Conservation (phyloP, 805 yeast species). For the Metschnikowia cerradonensis region DNA sequence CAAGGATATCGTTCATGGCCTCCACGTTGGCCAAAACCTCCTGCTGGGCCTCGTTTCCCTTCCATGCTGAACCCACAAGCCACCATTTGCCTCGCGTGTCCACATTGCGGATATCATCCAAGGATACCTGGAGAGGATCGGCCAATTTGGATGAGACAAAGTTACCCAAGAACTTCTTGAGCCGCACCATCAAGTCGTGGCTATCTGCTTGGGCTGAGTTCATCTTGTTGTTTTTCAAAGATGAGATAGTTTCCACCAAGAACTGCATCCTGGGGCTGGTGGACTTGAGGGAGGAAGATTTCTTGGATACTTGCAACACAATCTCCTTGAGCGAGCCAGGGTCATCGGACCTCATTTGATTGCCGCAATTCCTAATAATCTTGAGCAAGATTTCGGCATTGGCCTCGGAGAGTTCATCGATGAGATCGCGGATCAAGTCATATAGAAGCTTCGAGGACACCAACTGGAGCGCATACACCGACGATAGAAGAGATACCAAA, state of each 20-base stretch:
- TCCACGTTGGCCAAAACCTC: conserved; percentile 33
- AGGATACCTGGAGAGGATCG: conserved; percentile 81
- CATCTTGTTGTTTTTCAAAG: conserved; percentile 80
- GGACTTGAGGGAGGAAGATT: conserved; percentile 25
- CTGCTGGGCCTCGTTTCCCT: conserved; percentile 45
- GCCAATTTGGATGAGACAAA: conserved; percentile 42
- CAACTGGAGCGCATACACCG: conserved; percentile 72
- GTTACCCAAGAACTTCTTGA: conserved; percentile 61
- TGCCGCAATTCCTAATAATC: conserved; percentile 72
- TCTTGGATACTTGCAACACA: conserved; percentile 50
- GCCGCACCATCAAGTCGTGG: conserved; percentile 48
- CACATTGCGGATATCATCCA: conserved; percentile 74
- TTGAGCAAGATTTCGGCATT: conserved; percentile 76
- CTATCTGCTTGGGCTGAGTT: conserved; percentile 50
- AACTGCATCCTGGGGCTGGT: conserved; percentile 65
- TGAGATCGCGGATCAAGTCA: conserved; percentile 60
- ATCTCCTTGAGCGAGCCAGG: conserved; percentile 82
- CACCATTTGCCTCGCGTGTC: conserved; percentile 96
- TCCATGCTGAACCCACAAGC: conserved; percentile 98
- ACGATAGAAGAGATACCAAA: conserved; percentile 67
- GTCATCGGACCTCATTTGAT: conserved; percentile 85
- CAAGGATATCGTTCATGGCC: conserved; percentile 58
- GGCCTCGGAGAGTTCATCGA: conserved; percentile 55
- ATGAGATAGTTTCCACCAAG: conserved; percentile 77
- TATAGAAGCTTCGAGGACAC: conserved; percentile 72